Conservation (phyloP, 768 basidiomycete species). For the Rhodotorula toruloides region DNA sequence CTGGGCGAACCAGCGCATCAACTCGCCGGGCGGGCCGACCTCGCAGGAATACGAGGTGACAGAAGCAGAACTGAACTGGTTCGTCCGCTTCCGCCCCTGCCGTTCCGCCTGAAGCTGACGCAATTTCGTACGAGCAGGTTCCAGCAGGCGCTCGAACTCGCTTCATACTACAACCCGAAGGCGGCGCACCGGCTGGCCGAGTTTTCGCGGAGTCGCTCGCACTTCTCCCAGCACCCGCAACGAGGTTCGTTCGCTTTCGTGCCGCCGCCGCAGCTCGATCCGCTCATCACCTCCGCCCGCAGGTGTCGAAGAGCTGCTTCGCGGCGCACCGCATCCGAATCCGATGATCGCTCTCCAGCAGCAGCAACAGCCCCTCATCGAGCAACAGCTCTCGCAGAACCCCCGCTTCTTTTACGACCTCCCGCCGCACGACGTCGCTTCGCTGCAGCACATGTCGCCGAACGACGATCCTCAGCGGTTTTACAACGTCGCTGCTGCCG, state of each 20-base stretch:
- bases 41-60: constrained; percentile 26
- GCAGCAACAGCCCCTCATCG: background rate
- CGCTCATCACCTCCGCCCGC: background rate
- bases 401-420: background rate
- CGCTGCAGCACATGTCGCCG: background rate
- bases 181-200: constrained; percentile 13
- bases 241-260: background rate
- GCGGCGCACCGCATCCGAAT: background rate
- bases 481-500: background rate
- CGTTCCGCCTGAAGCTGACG: background rate
- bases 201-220: background rate
- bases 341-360: background rate
- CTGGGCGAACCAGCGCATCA: constrained; percentile 14
- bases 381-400: background rate
- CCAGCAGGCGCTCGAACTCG: constrained; percentile 30
- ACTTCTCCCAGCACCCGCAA: background rate
- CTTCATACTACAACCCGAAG: constrained; percentile 32
- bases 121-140: background rate
- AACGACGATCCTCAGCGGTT: background rate
- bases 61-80: constrained; percentile 30
- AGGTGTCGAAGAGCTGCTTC: background rate
- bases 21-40: constrained; percentile 7
- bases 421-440: background rate
- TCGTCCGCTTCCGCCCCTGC: background rate
- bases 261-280: background rate